Evolutionary conservation across 2,329 filamentous ascomycete species (phyloP), one percentile per base, ranked within the genome.

Genomic region (Ophiocordyceps robertsii): DNA sequence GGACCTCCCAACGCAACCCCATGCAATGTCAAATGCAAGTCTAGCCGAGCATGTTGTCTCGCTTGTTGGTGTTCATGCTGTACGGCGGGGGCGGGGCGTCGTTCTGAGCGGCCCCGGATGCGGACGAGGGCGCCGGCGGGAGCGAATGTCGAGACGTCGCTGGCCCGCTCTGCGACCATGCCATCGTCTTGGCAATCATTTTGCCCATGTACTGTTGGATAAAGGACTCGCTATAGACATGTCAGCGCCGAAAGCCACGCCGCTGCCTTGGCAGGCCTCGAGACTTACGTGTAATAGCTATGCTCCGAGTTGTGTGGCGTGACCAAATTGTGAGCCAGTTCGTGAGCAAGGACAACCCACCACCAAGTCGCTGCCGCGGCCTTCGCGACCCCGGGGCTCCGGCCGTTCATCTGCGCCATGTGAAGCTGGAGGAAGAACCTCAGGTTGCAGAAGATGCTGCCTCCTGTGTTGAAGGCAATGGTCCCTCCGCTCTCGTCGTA

Each of bases 321-420:
- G 9, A 95, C 86, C 43, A 98, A 65, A 58, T 98, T 98, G 64
- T 98, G 92, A 44, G 92, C 89, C 60, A 98, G 65, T 65, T 98
- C 93, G 59, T 98, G 92, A 47, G 88, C 93, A 47, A 95, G 61
- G n/a, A 92, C 88, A 49, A 95, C 84, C 77, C 84, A 95, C 90
- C 90, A 96, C 69, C 89, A 94, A 1, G 82, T 75, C 44, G 78
- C 68, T 3, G 85, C 85, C 46, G 92, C 83, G 4, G 76, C 69
- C 56, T 68, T 77, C 14, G 67, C 74, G 42, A 70, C 64, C 2
- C 59, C 58, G 21, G 39, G 56, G 19, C 41, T 50, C 37, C 19
- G 58, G 39, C 44, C 63, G 39, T 49, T 53, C 39, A 77, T 59
- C 47, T 68, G 61, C 13, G 64, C 54, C 37, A 76, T 68, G 55